phyloP scores from a whole-genome alignment of 192 early-diverging fungal genomes.

The Phycomyces nitens region DNA sequence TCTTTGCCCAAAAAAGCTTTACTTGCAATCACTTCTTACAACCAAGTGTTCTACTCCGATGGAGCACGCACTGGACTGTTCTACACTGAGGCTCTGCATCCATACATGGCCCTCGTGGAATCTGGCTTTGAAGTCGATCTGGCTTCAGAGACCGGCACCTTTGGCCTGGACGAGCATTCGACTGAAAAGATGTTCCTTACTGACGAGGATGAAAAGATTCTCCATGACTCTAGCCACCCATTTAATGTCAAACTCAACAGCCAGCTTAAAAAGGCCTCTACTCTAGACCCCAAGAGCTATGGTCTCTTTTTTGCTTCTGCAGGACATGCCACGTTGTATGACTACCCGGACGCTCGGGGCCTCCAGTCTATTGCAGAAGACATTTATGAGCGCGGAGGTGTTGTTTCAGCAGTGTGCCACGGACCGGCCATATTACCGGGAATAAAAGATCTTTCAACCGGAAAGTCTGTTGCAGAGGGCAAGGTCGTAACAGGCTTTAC shows the following conservation, averaged over 20 bases:
- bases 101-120: slow-evolving; percentile 37
- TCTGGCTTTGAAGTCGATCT: slow-evolving; percentile 52
- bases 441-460: slow-evolving; percentile 52
- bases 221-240: slow-evolving; percentile 37
- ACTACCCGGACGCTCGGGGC: slow-evolving; percentile 44
- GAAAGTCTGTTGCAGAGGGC: slow-evolving; percentile 56
- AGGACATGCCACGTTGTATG: slow-evolving; percentile 51
- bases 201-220: slow-evolving; percentile 33
- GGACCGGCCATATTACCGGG: slow-evolving; percentile 66
- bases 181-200: slow-evolving; percentile 38
- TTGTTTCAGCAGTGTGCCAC: slow-evolving; percentile 58
- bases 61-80: slow-evolving; percentile 51
- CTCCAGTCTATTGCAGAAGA: slow-evolving; percentile 48
- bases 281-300: slow-evolving; percentile 44
- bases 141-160: slow-evolving; percentile 51
- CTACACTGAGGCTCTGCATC: slow-evolving; percentile 53
- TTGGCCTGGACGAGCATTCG: slow-evolving; percentile 51
- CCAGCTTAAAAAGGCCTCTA: slow-evolving; percentile 40
- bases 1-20: slow-evolving; percentile 46
- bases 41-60: slow-evolving; percentile 48
- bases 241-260: slow-evolving; percentile 40
- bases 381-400: slow-evolving; percentile 49
- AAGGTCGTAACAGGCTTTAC: slow-evolving; percentile 73
- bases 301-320: slow-evolving; percentile 54
- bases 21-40: slow-evolving; percentile 47